Percentiles rank a stretch among this genome's conserved stretches.
Conservation (phyloP, 495 filamentous ascomycete species). For the Neurospora africana region DNA sequence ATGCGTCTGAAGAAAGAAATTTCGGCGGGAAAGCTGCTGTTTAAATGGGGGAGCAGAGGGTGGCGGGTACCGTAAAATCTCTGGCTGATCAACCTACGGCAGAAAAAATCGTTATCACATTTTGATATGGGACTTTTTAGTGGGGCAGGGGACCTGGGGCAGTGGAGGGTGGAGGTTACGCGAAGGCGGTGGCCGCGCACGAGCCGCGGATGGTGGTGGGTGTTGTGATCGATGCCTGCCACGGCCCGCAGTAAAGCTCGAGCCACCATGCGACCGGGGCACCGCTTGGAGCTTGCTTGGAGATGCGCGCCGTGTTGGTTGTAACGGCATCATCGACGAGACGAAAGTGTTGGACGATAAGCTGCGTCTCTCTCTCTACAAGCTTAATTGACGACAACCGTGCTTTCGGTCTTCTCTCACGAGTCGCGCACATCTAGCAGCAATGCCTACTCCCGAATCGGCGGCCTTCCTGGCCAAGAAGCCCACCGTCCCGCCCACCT, state of each 20-base stretch:
- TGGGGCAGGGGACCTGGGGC: slow-evolving; percentile 1
- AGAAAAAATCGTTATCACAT: slow-evolving; percentile 11
- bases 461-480: slow-evolving; percentile 86
- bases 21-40: slow-evolving; percentile 11
- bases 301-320: neutral
- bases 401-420: neutral
- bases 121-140: slow-evolving; percentile 7
- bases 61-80: slow-evolving; percentile 7
- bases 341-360: neutral
- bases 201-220: neutral
- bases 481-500: slow-evolving; percentile 84
- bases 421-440: slow-evolving; percentile 1
- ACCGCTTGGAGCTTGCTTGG: neutral
- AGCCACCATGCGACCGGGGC: neutral
- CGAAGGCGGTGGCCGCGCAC: neutral
- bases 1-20: slow-evolving; percentile 5
- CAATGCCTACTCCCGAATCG: slow-evolving; percentile 87
- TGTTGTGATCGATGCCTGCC: neutral
- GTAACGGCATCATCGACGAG: neutral
- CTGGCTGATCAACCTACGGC: neutral
- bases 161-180: neutral
- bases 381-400: neutral
- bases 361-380: neutral
- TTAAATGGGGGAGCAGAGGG: slow-evolving; percentile 16
- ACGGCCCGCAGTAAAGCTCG: neutral